Evolutionary conservation across 2,329 filamentous ascomycete genomes (phyloP), one percentile per base, ranked within the genome.

Genomic region (Phaeosphaeria sp.): DNA sequence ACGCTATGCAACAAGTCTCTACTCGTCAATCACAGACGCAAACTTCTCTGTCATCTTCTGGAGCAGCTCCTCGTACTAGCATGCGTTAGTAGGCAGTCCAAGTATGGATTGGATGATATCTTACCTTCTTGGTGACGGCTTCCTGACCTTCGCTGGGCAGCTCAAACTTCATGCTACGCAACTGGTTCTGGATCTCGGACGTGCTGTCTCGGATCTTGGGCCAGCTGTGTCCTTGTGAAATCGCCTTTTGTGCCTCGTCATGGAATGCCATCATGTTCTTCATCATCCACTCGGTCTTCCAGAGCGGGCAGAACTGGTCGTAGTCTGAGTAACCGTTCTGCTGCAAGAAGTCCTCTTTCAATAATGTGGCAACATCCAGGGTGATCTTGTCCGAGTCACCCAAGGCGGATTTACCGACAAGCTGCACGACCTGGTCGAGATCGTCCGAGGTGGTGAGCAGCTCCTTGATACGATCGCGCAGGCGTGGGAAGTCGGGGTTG

Each of bases 211-310:
- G 89, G 54, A 99, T 90, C 86, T 96, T 97, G 75, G 84, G 83
- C 95, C 95, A 99, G 80, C 83, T 90, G 80, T 94, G 91, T 60
- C 95, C 95, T 79, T 97, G 92, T 6, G 91, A 86, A 74, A 99
- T 87, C 6, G 92, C 93, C 87, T 97, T 98, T 79, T 98, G 94
- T 22, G 92, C 89, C 83, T 99, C 95, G 73, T 99, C 96, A 77
- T 97, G 92, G 87, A 94, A 99, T 57, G 90, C 91, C 84, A 99
- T 91, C 89, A 99, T 98, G 64, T 92, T 90, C 87, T 96, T 97
- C 95, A 99, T 99, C 95, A 99, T 98, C 90, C 95, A 99, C 79
- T 96, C 91, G 0, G 95, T 99, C 89, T 99, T 99, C 95, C 95
- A 99, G 74, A 99, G 87, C 49, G 95, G 95, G 77, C 95, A 99